Evolutionary conservation across 371 early-diverging fungal species (phyloP).

Genomic region (Lichtheimia hyalospora): DNA sequence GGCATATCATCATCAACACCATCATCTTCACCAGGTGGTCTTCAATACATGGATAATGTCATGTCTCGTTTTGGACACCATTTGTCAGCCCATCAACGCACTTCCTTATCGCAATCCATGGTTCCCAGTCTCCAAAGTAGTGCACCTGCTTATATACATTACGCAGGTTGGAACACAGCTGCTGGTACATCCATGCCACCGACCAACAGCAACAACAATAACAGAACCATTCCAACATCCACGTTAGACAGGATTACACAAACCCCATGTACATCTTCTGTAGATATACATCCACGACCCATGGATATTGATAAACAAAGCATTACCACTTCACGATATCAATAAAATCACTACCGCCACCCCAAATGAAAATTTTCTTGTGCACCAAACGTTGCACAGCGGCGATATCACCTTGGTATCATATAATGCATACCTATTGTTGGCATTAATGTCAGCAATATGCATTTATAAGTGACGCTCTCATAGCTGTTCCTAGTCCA

Average conservation of each 20-base stretch:
- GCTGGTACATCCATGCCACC: constrained; percentile 7
- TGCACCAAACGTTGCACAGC: no score
- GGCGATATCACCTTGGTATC: no score
- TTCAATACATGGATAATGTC: constrained; percentile 15
- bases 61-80: constrained; percentile 15
- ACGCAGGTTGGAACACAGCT: background rate
- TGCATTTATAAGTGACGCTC: no score
- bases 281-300: background rate
- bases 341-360: no score
- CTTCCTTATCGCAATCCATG: constrained; percentile 13
- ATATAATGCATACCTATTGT: no score
- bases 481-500: no score
- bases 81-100: constrained; percentile 10
- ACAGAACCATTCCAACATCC: background rate
- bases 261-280: background rate
- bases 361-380: no score
- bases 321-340: no score
- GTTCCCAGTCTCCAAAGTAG: constrained; percentile 13
- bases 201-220: background rate
- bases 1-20: background rate
- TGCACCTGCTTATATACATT: background rate
- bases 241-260: background rate
- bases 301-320: background rate
- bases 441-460: no score
- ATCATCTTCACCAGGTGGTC: background rate